A percentile compares a stretch with the other conserved stretches of the same genome.
Conservation (phyloP, 148 eudicot species). For the Polygonum aviculare region DNA sequence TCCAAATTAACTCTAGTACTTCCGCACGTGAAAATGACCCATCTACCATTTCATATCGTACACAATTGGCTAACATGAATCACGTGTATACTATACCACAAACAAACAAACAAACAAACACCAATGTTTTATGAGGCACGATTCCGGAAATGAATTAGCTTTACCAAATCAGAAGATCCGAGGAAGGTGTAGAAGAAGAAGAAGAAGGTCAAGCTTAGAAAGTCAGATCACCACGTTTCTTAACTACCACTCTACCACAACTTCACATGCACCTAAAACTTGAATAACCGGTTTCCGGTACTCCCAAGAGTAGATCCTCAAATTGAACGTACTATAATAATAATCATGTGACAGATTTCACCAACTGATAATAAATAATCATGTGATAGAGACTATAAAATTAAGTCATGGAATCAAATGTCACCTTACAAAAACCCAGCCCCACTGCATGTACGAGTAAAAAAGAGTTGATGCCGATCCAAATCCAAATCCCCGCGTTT, state of each 20-base stretch:
- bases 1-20: too few relatives aligned
- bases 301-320: background rate
- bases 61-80: background rate
- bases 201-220: background rate
- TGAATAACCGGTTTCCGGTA: background rate
- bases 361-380: too few relatives aligned
- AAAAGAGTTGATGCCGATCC: too few relatives aligned
- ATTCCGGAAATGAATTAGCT: background rate
- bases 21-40: too few relatives aligned
- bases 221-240: background rate
- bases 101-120: too few relatives aligned
- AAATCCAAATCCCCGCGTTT: too few relatives aligned
- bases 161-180: background rate
- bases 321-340: too few relatives aligned
- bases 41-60: too few relatives aligned
- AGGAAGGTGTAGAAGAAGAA: background rate
- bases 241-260: background rate
- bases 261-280: background rate
- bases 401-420: background rate
- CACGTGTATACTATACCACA: background rate
- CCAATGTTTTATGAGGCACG: too few relatives aligned
- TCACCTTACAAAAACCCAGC: too few relatives aligned
- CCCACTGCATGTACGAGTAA: too few relatives aligned
- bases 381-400: background rate
- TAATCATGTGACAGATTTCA: too few relatives aligned